Conservation (phyloP, 139 green algal genomes). For the Chlorella sp. region DNA sequence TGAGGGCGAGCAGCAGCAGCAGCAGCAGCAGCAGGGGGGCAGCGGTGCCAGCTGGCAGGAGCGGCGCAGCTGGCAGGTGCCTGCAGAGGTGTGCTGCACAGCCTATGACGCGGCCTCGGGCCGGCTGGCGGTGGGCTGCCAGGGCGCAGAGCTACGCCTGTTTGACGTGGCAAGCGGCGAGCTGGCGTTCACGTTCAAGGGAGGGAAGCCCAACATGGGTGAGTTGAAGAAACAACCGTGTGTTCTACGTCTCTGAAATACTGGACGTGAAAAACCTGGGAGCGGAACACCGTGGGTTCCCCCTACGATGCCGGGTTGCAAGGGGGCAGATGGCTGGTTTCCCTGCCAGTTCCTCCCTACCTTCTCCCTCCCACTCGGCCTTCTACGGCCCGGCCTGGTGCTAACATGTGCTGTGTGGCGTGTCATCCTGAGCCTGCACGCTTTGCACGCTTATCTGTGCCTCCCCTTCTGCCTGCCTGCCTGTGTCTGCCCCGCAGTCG, state of each 20-base stretch:
- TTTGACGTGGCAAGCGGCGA: constrained; percentile 42
- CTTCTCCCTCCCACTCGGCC: no score
- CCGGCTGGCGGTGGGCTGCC: constrained; percentile 46
- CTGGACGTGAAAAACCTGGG: no score
- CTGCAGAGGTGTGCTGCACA: constrained; percentile 30
- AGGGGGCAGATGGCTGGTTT: no score
- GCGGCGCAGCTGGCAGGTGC: constrained; percentile 22
- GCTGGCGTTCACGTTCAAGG: constrained; percentile 49
- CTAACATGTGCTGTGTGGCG: no score
- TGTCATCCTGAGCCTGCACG: no score
- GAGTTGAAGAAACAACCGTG: no score
- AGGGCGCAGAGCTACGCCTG: constrained; percentile 51
- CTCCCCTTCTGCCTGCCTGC: background rate
- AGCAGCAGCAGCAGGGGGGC: background rate
- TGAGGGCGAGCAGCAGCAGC: background rate
- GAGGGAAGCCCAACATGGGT: constrained; percentile 54
- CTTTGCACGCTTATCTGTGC: no score
- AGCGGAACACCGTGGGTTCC: no score
- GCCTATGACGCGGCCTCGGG: constrained; percentile 30
- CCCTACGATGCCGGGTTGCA: no score
- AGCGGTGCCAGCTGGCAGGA: constrained; percentile 2
- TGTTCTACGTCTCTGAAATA: no score
- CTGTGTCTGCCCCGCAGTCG: constrained; percentile 29
- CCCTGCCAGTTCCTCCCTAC: no score
- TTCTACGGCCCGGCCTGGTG: no score